Evolutionary conservation across 2,329 filamentous ascomycete genomes (phyloP), one percentile per base, ranked within the genome.

Genomic region (Xylaria digitata): DNA sequence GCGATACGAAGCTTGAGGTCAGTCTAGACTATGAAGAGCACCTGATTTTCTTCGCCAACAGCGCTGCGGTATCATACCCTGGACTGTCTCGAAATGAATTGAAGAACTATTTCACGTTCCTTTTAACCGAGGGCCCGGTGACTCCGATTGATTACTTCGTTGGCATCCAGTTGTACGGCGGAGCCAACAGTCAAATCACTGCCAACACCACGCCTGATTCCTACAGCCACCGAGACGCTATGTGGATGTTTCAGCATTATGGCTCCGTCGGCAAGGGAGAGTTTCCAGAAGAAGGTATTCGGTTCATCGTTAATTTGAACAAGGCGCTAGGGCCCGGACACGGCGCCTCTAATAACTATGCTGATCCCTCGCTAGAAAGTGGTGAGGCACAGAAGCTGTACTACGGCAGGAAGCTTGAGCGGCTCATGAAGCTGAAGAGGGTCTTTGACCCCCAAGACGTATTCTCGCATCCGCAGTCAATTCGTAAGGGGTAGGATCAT

Each of bases 1-100:
- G 71, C n/a, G 69, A 52, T 13, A 59, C 52, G 15, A 71, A 72
- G 2, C 68, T 77, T 9, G 45, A 52, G 0, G 62, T 70, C 17
- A 26, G 63, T 19, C 40, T 21, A 6, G 46, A 66, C 5, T 66
- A 73, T 55, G 21, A 46, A 3, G 70, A 69, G 34, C 74, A 67
- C 21, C 66, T 70, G 48, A 75, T 73, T 34, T 80, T 80, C 69
- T 80, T 78, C 58, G 76, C 79, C 56, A 81, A 80, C 69, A 77
- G 76, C 55, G 71, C 78, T 26, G 73, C 73, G 4, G 67, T 78
- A 4, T 72, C 76, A 1, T 70, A 72, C 34, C 74, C 75, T 1
- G 75, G 74, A 15, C 61, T 77, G 13, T 69, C 68, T 4, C 34
- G 56, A 2, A 63, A 70, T n/a, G 66, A 70, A 2, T 9, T 78